Evolutionary conservation across 208 protist genomes (phyloP).

Genomic region (Wallacemonas sp.): DNA sequence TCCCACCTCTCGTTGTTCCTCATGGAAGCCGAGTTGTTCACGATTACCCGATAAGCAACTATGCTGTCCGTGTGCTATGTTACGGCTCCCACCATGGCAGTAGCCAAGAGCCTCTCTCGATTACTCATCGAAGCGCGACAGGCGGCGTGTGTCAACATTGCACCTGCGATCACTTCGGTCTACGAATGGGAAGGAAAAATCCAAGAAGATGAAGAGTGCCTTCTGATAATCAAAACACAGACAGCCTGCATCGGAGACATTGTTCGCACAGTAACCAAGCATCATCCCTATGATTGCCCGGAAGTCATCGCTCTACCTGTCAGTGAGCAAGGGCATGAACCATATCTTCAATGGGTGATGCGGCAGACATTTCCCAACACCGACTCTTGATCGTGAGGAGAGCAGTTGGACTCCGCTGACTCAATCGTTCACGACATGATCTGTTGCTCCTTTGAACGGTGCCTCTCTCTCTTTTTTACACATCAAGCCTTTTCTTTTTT

Average conservation of each 20-base stretch:
- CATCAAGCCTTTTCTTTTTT: too few relatives aligned
- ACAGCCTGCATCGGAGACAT: conserved; percentile 40
- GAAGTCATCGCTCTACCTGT: conserved; percentile 53
- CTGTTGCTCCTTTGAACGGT: too few relatives aligned
- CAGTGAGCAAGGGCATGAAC: conserved; percentile 21
- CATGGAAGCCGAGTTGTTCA: background rate
- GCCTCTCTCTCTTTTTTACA: too few relatives aligned
- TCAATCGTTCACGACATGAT: too few relatives aligned
- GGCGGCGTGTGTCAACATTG: conserved; percentile 65
- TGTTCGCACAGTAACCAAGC: conserved; percentile 21
- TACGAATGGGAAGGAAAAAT: conserved; percentile 55
- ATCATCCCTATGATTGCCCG: conserved; percentile 64
- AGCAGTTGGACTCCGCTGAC: too few relatives aligned
- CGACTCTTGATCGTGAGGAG: too few relatives aligned
- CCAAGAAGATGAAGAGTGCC: conserved; percentile 38
- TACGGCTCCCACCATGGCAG: conserved; percentile 32
- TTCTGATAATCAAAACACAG: conserved; percentile 72
- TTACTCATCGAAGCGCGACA: conserved; percentile 20
- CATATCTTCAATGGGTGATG: conserved; percentile 49
- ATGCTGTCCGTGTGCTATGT: conserved; percentile 50
- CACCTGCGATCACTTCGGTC: conserved; percentile 47
- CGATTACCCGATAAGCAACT: background rate
- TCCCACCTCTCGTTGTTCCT: background rate
- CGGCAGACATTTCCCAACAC: background rate
- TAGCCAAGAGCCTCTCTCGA: conserved; percentile 29